A percentile compares a stretch with the other conserved stretches of the same genome.
Conservation (phyloP, 352 stramenopile species). For the Aphanomyces astaci region DNA sequence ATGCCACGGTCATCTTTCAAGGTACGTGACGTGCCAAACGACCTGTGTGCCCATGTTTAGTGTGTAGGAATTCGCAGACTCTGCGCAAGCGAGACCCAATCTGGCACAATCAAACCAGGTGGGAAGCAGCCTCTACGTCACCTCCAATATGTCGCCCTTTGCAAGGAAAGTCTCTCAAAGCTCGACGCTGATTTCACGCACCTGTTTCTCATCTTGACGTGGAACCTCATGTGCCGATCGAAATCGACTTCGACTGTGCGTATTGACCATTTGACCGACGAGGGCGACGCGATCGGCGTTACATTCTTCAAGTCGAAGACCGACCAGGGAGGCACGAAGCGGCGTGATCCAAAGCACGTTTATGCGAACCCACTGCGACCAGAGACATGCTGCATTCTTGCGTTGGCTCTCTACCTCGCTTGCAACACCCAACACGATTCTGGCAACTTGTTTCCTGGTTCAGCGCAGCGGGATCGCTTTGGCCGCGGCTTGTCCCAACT, state of each 20-base stretch:
- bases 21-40: neutral
- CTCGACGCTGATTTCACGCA: constrained; percentile 6
- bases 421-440: neutral
- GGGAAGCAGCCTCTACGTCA: neutral
- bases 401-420: neutral
- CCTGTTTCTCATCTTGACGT: constrained; percentile 2
- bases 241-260: constrained; percentile 1
- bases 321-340: neutral
- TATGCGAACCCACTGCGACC: neutral
- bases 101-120: neutral
- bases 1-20: neutral
- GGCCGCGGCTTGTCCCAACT: neutral
- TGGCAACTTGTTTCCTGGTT: neutral
- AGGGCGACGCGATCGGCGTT: neutral
- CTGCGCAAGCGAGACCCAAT: neutral
- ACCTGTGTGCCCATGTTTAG: neutral
- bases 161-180: neutral
- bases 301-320: constrained; percentile 8
- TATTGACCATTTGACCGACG: neutral
- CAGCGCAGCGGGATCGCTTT: neutral
- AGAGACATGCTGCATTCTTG: neutral
- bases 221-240: constrained; percentile 15
- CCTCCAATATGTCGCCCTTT: neutral
- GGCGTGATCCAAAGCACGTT: neutral
- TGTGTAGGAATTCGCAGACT: neutral